Base-by-base conservation (phyloP, 169 alveolate species). In the Perkinsus olseni region DNA sequence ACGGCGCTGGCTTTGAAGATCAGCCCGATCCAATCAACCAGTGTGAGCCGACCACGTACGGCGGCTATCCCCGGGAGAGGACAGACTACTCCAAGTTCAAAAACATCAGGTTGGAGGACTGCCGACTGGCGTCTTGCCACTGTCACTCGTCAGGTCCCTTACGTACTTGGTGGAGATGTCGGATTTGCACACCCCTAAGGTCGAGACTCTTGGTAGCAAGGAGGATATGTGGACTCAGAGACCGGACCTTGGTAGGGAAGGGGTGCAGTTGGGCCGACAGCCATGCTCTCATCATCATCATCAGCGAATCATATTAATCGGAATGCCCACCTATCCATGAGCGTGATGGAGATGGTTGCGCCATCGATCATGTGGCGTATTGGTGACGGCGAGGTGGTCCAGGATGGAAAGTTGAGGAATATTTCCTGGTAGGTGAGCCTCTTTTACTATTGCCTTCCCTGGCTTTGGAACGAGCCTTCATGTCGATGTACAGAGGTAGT, bases 1-100 rank as follows among this genome's bases (percentile, higher is more conserved):
- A 94, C 39, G 95, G 93, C 6, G 95, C 95, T 0, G 94, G 95
- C 38, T 94, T 91, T 74, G 95, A 94, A 93, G 28, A 10, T 0
- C 39, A 92, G 0, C 94, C 95, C 0, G 3, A 28, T 0, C 94
- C 94, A 74, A 94, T 94, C 91, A 51, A 92, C 17, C 92, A 90
- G 20, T 94, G 95, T 62, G 36, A 37, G 21, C 94, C 95, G 3
- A 50, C 39, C 39, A 94, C 95, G 11, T 94, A 94, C 20, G 94
- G 94, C 0, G 94, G 94, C 20, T 93, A 93, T 39, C 93, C 94
- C 11, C 48, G 62, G 92, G 94, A 74, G 92, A 0, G 93, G 62
- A 38, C 92, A 6, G 48, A 38, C 62, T 38, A 91, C 92, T 62
- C 82, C 17, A 24, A 62, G 34, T 62, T 13, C 37, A 62, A 28